Conservation (phyloP, 2,329 filamentous ascomycete genomes). For the Talaromyces islandicus region DNA sequence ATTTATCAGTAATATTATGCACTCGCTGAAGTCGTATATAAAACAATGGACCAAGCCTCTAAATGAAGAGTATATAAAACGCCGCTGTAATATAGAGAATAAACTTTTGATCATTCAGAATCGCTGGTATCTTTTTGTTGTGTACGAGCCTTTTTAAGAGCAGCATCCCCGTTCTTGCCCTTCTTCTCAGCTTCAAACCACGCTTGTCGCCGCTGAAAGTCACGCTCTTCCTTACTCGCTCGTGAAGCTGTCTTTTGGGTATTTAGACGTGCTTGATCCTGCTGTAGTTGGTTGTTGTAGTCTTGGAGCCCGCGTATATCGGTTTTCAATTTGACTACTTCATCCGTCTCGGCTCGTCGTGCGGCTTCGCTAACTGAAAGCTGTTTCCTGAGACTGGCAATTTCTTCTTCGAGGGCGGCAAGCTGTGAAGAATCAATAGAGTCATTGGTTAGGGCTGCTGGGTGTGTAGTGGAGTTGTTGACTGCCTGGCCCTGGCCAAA, state of each 20-base stretch:
- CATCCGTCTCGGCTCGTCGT: slow-evolving; percentile 28
- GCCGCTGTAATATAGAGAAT: background rate
- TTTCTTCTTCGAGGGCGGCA: slow-evolving; percentile 33
- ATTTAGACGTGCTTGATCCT: slow-evolving; percentile 30
- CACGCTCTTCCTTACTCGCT: slow-evolving; percentile 35
- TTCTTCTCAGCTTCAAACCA: slow-evolving; percentile 42
- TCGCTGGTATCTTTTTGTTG: slow-evolving; percentile 12
- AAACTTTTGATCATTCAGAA: background rate
- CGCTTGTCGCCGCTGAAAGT: slow-evolving; percentile 33
- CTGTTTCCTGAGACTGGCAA: slow-evolving; percentile 34
- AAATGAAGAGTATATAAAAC: background rate
- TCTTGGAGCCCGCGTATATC: slow-evolving; percentile 30
- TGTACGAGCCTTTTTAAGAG: slow-evolving; percentile 28
- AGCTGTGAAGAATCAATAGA: slow-evolving; percentile 18
- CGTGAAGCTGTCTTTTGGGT: slow-evolving; percentile 27
- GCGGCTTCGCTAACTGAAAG: slow-evolving; percentile 28
- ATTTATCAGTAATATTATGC: background rate
- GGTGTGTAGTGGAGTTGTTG: background rate
- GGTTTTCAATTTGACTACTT: slow-evolving; percentile 32
- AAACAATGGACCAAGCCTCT: background rate
- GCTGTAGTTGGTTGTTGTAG: slow-evolving; percentile 33
- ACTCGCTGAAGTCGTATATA: background rate
- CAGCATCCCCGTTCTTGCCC: slow-evolving; percentile 35
- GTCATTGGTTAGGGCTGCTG: background rate
- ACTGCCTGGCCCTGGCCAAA: slow-evolving; percentile 16